phyloP scores from a whole-genome alignment of 441 rosid genomes.

The Populus trichocarpa region DNA sequence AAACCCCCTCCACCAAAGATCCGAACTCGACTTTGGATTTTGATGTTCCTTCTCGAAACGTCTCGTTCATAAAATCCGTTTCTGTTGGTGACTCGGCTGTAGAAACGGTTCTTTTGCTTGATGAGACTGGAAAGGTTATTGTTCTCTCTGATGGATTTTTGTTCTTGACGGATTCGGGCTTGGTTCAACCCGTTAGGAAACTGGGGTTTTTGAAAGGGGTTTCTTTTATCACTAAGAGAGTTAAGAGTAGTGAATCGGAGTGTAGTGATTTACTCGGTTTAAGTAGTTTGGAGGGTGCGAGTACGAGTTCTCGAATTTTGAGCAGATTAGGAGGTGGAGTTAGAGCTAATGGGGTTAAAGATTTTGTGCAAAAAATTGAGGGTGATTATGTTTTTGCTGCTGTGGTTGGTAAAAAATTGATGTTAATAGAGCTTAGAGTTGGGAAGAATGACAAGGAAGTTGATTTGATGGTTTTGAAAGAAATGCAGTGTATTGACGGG shows the following conservation, averaged over 20 bases:
- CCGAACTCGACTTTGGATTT: neutral
- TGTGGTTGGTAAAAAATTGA: slow-evolving; percentile 59
- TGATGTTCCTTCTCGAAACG: slow-evolving; percentile 18
- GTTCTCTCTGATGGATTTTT: slow-evolving; percentile 63
- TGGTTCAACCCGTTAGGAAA: slow-evolving; percentile 54
- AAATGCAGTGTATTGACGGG: slow-evolving; percentile 68
- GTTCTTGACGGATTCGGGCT: slow-evolving; percentile 60
- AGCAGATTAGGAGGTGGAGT: slow-evolving; percentile 70
- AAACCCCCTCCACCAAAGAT: neutral
- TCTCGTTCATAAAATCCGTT: slow-evolving; percentile 53
- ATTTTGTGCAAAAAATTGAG: slow-evolving; percentile 29
- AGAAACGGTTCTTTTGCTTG: slow-evolving; percentile 48
- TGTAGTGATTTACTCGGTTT: slow-evolving; percentile 37
- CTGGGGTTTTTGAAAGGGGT: slow-evolving; percentile 59
- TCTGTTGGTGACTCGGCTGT: slow-evolving; percentile 55
- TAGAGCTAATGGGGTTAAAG: slow-evolving; percentile 54
- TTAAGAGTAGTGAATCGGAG: slow-evolving; percentile 38
- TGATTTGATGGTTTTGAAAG: slow-evolving; percentile 59
- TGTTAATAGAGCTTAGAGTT: slow-evolving; percentile 57
- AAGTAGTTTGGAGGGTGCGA: slow-evolving; percentile 34
- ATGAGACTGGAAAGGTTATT: slow-evolving; percentile 51
- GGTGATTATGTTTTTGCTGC: slow-evolving; percentile 52
- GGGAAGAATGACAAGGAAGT: slow-evolving; percentile 5
- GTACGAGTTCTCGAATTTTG: slow-evolving; percentile 57
- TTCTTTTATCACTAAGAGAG: slow-evolving; percentile 47